These are phyloP conservation scores for Orbilia oligospora DNA, from an alignment of 2,329 filamentous ascomycete species.

Conservation along the genomic window DNA sequence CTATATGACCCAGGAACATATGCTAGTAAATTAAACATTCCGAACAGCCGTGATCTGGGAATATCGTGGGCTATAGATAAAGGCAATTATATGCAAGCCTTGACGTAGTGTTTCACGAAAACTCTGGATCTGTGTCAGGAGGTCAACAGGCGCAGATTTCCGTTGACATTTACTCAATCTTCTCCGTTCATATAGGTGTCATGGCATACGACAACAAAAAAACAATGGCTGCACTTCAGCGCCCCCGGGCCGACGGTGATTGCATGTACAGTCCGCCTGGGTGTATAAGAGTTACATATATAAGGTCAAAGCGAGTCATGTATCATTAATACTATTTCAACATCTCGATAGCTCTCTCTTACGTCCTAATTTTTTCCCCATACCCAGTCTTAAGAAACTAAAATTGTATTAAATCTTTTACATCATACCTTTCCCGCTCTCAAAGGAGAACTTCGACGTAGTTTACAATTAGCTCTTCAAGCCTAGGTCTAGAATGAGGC, in stretches of 20 bases:
- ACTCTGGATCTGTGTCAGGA: slow-evolving; percentile 40
- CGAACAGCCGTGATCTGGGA: slow-evolving; percentile 28
- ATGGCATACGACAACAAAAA: slow-evolving; percentile 12
- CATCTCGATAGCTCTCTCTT: too few relatives aligned
- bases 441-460: too few relatives aligned
- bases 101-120: slow-evolving; percentile 37
- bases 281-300: slow-evolving; percentile 26
- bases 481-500: too few relatives aligned
- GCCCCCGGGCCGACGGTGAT: slow-evolving; percentile 51
- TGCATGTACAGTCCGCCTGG: slow-evolving; percentile 41
- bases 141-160: slow-evolving; percentile 7
- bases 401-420: too few relatives aligned
- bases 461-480: too few relatives aligned
- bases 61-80: not conserved
- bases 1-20: slow-evolving; percentile 26
- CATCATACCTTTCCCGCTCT: too few relatives aligned
- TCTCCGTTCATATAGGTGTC: not conserved
- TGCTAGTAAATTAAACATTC: slow-evolving; percentile 38
- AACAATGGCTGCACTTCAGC: slow-evolving; percentile 23
- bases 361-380: too few relatives aligned
- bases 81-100: slow-evolving; percentile 30
- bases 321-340: not conserved
- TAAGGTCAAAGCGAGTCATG: slow-evolving; percentile 29
- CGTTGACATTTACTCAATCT: not conserved
- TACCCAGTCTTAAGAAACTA: too few relatives aligned